Evolutionary conservation across 352 stramenopile genomes (phyloP), one percentile per base, ranked within the genome.

Genomic region (Chrysophaeum taylorii): DNA sequence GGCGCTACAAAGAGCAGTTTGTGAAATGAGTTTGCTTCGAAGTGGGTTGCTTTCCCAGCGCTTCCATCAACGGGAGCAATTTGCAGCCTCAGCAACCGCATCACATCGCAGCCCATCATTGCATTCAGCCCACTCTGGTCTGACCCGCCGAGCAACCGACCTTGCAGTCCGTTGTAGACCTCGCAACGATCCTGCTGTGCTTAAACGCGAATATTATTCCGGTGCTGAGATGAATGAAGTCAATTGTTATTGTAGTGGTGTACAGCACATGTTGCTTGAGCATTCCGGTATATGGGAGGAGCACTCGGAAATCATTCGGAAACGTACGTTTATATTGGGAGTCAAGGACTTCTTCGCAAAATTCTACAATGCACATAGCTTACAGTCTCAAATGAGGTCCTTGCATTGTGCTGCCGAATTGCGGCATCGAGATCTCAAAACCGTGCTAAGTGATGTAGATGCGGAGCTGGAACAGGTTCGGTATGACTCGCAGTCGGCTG

Each of bases 351-450:
- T 66, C 5, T 66, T 66, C 23, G 31, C 18, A 14, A 66, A 66
- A 33, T 66, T 66, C 27, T 42, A 66, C 27, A 42, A 27, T 12
- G 57, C 57, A 2, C 33, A 48, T 9, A 33, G 18, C 1, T n/a
- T 66, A 2, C 57, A 66, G 57, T 45, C 5, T 33, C 57, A 66
- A 33, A 66, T 66, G 57, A 23, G 57, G 1, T 5, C 57, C 2
- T 25, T 66, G 31, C 57, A 66, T 25, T 18, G 45, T 25, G 57
- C 57, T 23, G 57, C 57, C 14, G 57, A 66, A 33, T n/a, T 66
- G 9, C 31, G 57, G 1, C 57, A 66, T 2, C 57, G 57, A 25
- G 21, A 66, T 33, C 33, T 66, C 9, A 42, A 48, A 25, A 45
- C 23, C 1, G 27, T 23, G 2, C 35, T 66, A n/a, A 33, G 2